Base-by-base conservation (phyloP, 345 rosid species). In the Salix caprea region DNA sequence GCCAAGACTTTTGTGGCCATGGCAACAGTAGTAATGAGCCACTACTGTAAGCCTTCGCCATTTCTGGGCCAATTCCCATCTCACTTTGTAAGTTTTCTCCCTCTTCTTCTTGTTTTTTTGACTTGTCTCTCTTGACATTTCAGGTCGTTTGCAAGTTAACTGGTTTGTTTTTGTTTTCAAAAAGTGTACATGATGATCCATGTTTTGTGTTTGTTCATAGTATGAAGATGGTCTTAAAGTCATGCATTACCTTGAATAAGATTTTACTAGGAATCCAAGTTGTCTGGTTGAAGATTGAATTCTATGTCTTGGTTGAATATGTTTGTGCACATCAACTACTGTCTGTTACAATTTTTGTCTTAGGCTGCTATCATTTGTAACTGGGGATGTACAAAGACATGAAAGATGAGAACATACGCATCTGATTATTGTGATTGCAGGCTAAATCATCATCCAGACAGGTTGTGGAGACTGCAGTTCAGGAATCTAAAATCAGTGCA, bases 31-130 rank as follows among this genome's bases (percentile, higher is more conserved):
- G 76, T 74, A 50, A 72, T 82, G 68, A 71, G 85, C 77, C 80
- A 80, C 85, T 83, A 46, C 50, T 46, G 86, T 86, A 85, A 87
- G 77, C 88, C 95, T 54, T 85, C 89, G 28, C 87, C 84, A 73
- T 88, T 88, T 78, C 81, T 79, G 70, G 77, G 82, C 71, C 83
- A 83, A 28, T 80, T 80, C 72, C 81, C 83, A 70, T 74, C 78
- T 46, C 80, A 36, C 80, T 65, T 62, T 52, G 94, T 87, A 73
- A 73, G 86, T 44, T 24, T 70, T 69, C 65, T 30, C 65, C 30
- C 21, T 61, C 65, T 30, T 65, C 30, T 30, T 61, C 69, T 64
- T 74, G 44, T 42, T 18, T 75, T 6, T 81, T 28, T 19, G 11
- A 14, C 74, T 28, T 67, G 5, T 40, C 50, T 52, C 2, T 15